Percentiles rank a stretch among this genome's conserved stretches.
Conservation (phyloP, 2,329 filamentous ascomycete species). For the Trichophyton benhamiae region DNA sequence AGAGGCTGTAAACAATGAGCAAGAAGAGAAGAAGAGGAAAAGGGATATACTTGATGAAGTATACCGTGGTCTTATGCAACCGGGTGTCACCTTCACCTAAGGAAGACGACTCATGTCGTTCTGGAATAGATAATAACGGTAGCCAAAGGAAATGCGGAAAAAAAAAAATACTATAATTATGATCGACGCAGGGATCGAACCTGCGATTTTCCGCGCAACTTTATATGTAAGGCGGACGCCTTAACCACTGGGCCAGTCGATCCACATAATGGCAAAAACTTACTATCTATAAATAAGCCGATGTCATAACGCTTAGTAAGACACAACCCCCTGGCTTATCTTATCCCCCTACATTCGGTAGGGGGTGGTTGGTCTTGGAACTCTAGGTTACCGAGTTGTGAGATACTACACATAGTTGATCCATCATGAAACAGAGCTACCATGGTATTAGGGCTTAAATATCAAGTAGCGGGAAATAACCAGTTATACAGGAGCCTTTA, state of each 20-base stretch:
- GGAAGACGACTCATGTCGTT: neutral
- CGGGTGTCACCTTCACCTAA: conserved; percentile 51
- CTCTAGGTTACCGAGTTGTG: no score
- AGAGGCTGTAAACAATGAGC: conserved; percentile 38
- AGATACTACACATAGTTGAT: neutral
- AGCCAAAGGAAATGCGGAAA: neutral
- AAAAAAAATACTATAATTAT: conserved; percentile 7
- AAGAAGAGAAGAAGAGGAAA: conserved; percentile 50
- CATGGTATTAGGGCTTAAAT: no score
- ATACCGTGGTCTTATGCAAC: conserved; percentile 62
- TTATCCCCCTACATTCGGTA: no score
- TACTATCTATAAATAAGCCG: neutral
- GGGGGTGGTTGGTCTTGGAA: no score
- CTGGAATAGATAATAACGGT: no score
- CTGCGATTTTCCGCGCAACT: conserved; percentile 32
- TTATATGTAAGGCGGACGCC: conserved; percentile 32
- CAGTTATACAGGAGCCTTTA: neutral
- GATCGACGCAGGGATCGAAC: conserved; percentile 37
- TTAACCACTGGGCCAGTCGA: conserved; percentile 33
- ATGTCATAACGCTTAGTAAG: no score
- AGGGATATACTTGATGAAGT: conserved; percentile 68
- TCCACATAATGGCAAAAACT: conserved; percentile 7
- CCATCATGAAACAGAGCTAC: neutral
- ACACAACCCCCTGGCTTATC: no score
- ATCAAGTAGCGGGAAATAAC: no score